phyloP scores from a whole-genome alignment of 78 protist species.

The Protostelium mycophagum region DNA sequence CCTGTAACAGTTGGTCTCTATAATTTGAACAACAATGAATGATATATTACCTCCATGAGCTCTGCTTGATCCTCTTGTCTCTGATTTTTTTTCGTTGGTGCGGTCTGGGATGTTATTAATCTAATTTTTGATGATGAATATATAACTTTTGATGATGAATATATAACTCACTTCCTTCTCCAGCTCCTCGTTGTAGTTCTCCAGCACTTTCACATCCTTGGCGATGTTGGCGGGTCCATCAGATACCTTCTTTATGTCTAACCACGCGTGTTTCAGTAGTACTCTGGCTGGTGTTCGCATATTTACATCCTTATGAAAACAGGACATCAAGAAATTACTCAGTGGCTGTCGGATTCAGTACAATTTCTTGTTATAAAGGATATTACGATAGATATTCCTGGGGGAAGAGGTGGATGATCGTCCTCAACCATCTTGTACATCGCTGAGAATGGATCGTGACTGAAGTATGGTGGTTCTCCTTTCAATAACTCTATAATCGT shows the following conservation, averaged over 20 bases:
- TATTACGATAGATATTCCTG: conserved; percentile 74
- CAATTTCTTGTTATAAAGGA: not conserved
- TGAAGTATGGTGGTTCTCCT: conserved; percentile 96
- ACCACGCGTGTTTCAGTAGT: conserved; percentile 83
- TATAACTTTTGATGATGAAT: too few relatives aligned
- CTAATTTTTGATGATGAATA: too few relatives aligned
- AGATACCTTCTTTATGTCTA: not conserved
- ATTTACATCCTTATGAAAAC: conserved; percentile 87
- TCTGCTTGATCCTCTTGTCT: not conserved
- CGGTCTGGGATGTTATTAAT: too few relatives aligned
- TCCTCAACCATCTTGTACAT: conserved; percentile 94
- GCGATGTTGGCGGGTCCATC: not conserved
- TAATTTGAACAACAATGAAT: too few relatives aligned
- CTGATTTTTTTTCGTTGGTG: not conserved
- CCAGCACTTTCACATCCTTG: not conserved
- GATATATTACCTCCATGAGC: not conserved
- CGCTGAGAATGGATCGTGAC: conserved; percentile 93
- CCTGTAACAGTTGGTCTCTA: too few relatives aligned
- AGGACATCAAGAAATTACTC: conserved; percentile 74
- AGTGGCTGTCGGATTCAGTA: conserved; percentile 13
- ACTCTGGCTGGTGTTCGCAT: conserved; percentile 76
- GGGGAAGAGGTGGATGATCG: conserved; percentile 92
- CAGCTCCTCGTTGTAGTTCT: not conserved
- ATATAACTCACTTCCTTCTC: not conserved
- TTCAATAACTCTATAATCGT: conserved; percentile 92